phyloP scores from a whole-genome alignment of 2,329 filamentous ascomycete species.

The Alternaria sp. region DNA sequence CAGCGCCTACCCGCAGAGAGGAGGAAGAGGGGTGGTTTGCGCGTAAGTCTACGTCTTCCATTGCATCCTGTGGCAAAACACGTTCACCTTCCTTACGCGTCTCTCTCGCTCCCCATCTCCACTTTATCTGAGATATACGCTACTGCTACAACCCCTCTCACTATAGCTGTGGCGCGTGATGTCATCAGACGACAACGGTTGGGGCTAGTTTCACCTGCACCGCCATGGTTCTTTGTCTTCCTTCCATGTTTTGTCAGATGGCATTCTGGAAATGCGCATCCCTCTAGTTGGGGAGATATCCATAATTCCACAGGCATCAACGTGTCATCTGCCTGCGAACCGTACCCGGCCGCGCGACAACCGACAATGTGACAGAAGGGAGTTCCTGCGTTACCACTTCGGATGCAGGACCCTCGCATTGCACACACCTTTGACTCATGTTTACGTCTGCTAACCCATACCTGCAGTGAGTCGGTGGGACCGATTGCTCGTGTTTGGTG shows the following conservation, averaged over 20 bases:
- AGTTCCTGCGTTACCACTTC: conserved; percentile 52
- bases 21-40: conserved; percentile 97
- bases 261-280: conserved; percentile 29
- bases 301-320: conserved; percentile 8
- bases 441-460: conserved; percentile 41
- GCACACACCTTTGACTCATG: conserved; percentile 27
- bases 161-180: conserved; percentile 33
- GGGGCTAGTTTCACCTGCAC: conserved; percentile 36
- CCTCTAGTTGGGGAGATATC: conserved; percentile 9
- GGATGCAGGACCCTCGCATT: conserved; percentile 48
- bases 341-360: conserved; percentile 33
- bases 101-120: conserved; percentile 12
- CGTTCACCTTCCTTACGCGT: conserved; percentile 13
- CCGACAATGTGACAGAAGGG: conserved; percentile 41
- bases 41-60: conserved; percentile 68
- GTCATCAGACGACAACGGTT: conserved; percentile 27
- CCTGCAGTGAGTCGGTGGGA: conserved; percentile 93
- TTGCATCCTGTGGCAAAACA: conserved; percentile 29
- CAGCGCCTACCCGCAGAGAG: conserved; percentile 81
- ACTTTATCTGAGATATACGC: conserved; percentile 16
- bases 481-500: conserved; percentile 84
- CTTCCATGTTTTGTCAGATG: conserved; percentile 21
- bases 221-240: conserved; percentile 18
- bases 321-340: conserved; percentile 37
- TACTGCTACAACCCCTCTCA: background rate